Evolutionary conservation across 352 stramenopile genomes (phyloP).

Genomic region (Saprolegnia diclina): DNA sequence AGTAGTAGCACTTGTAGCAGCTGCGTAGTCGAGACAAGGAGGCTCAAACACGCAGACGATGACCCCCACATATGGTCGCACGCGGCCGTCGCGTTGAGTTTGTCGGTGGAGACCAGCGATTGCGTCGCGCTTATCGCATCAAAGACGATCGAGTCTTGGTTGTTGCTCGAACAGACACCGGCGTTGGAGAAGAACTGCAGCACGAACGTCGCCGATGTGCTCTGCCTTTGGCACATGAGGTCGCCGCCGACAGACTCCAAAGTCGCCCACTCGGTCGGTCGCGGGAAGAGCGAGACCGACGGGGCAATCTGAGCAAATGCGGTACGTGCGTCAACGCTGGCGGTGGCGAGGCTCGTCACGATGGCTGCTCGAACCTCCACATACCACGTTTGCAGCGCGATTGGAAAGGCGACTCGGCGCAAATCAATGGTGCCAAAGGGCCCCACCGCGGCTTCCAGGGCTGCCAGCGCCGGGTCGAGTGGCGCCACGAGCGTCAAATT

Average conservation of each 20-base stretch:
- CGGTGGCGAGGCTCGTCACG: neutral
- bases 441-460: neutral
- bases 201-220: neutral
- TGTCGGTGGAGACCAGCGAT: neutral
- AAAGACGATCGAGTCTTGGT: neutral
- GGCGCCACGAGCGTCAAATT: neutral
- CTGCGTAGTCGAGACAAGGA: neutral
- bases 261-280: neutral
- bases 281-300: neutral
- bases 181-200: neutral
- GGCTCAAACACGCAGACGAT: neutral
- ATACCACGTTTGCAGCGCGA: neutral
- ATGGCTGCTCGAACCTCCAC: neutral
- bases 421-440: too few relatives aligned
- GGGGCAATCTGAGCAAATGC: neutral
- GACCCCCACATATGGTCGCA: neutral
- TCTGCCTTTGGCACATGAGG: constrained; percentile 8
- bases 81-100: neutral
- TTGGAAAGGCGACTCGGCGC: too few relatives aligned
- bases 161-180: neutral
- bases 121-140: neutral
- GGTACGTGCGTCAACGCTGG: too few relatives aligned
- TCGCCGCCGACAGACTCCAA: neutral
- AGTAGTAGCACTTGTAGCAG: too few relatives aligned
- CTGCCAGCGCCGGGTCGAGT: neutral